Percentiles rank a stretch among this genome's conserved stretches.
Conservation (phyloP, 805 yeast genomes). For the Maudiozyma pseudohumilis region DNA sequence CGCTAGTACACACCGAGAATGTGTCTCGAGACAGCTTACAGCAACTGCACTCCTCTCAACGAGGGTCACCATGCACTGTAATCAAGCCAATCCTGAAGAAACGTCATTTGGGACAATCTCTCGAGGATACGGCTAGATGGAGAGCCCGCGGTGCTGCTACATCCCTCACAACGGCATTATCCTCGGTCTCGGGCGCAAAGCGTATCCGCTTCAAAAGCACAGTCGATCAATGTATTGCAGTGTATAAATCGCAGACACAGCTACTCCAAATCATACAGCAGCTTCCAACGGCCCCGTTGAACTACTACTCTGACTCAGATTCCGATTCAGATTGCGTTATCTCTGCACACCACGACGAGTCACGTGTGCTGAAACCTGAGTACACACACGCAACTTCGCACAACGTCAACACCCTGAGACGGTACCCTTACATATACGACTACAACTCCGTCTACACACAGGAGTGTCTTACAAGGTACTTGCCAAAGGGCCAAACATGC, state of each 20-base stretch:
- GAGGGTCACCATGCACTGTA: too few relatives aligned
- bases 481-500: slow-evolving; percentile 21
- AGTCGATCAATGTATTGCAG: slow-evolving; percentile 8
- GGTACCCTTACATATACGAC: slow-evolving; percentile 67
- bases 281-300: slow-evolving; percentile 5
- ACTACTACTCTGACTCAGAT: slow-evolving; percentile 2
- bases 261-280: slow-evolving; percentile 1
- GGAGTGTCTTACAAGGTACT: slow-evolving; percentile 30
- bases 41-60: background rate
- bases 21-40: too few relatives aligned
- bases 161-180: too few relatives aligned
- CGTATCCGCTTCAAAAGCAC: slow-evolving; percentile 8
- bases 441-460: slow-evolving; percentile 64
- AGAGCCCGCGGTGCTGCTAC: too few relatives aligned
- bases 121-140: slow-evolving; percentile 21
- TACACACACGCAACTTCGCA: slow-evolving; percentile 50
- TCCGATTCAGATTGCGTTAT: background rate
- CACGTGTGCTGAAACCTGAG: background rate
- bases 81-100: slow-evolving; percentile 68
- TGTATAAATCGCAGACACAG: background rate
- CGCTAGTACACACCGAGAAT: slow-evolving; percentile 28
- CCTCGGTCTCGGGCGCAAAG: slow-evolving; percentile 5
- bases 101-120: slow-evolving; percentile 67
- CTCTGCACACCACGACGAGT: background rate
- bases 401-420: slow-evolving; percentile 57